phyloP scores from a whole-genome alignment of 148 eudicot species.

The Cornus controversa region DNA sequence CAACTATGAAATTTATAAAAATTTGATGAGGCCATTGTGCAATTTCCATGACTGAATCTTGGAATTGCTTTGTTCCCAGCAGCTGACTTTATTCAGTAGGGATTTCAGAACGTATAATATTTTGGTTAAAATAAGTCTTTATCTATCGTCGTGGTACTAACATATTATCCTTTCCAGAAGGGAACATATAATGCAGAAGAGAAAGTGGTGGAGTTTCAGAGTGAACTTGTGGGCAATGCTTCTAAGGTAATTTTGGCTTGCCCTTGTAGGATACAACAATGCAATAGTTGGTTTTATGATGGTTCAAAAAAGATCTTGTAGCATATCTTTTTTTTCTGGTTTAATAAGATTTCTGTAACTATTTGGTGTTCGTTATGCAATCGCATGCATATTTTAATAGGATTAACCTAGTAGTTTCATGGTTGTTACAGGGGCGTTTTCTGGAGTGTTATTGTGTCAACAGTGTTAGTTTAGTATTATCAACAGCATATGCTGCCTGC shows the following conservation, averaged over 20 bases:
- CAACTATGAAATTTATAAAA: not conserved
- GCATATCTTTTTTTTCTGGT: too few relatives aligned
- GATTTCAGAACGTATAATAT: not conserved
- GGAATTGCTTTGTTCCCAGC: too few relatives aligned
- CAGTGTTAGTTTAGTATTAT: too few relatives aligned
- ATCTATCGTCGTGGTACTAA: not conserved
- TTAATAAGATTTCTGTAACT: too few relatives aligned
- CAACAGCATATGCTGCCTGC: too few relatives aligned
- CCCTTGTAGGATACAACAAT: not conserved
- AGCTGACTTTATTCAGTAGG: too few relatives aligned
- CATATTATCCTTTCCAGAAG: conserved; percentile 31
- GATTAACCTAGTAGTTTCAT: too few relatives aligned
- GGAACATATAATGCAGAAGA: conserved; percentile 41
- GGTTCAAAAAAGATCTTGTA: not conserved
- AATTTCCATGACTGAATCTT: not conserved
- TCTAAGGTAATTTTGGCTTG: conserved; percentile 36
- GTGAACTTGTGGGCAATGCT: conserved; percentile 54
- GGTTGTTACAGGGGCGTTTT: too few relatives aligned
- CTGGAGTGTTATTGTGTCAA: too few relatives aligned
- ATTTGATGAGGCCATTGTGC: not conserved
- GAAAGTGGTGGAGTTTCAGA: conserved; percentile 42
- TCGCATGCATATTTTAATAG: not conserved
- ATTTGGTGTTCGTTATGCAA: not conserved
- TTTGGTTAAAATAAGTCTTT: not conserved
- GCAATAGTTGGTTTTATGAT: not conserved